Evolutionary conservation across 495 filamentous ascomycete genomes (phyloP), one percentile per base, ranked within the genome.

Genomic region (Coniosporium apollinis): DNA sequence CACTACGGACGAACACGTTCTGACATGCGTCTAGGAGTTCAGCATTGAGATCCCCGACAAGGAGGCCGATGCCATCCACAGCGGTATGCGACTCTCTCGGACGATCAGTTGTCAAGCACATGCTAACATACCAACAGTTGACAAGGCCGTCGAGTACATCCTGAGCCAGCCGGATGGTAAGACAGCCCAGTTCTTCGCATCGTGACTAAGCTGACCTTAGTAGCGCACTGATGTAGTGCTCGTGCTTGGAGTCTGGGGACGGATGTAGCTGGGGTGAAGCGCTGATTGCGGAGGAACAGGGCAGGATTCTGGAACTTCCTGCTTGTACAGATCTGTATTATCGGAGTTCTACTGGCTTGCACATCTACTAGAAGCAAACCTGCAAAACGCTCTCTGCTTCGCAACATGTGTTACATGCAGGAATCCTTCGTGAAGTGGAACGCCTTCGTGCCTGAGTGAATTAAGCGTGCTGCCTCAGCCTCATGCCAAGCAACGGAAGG

Each of bases 11-110:
- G 32, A 28, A 28, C 4, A 18, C 20, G 25, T 41, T 31, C 47
- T 64, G 40, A 65, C 39, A 43, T 25, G 39, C 25, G 32, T 47
- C 58, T 54, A 96, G 87, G 89, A 97, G 60, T 97, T 97, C 64
- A 94, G 85, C 74, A 89, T 97, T 64, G 89, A 97, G 72, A 97
- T 97, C 59, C 91, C 89, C 45, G 89, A 97, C 62, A 96, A 94
- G 69, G 87, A 94, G 52, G 91, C 89, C 45, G 89, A 97, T 64
- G 69, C 72, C 44, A 93, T 97, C 58, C 82, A 87, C 70, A 93
- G 83, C 55, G 76, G 87, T 94, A 85, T 46, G 87, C n/a, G n/a
- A n/a, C n/a, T n/a, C 69, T n/a, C 14, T 35, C 19, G 39, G 34
- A 32, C 28, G 11, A 14, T 9, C 30, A 22, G 5, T n/a, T n/a